phyloP scores from a whole-genome alignment of 2,329 filamentous ascomycete genomes.

The Grosmannia serpens region DNA sequence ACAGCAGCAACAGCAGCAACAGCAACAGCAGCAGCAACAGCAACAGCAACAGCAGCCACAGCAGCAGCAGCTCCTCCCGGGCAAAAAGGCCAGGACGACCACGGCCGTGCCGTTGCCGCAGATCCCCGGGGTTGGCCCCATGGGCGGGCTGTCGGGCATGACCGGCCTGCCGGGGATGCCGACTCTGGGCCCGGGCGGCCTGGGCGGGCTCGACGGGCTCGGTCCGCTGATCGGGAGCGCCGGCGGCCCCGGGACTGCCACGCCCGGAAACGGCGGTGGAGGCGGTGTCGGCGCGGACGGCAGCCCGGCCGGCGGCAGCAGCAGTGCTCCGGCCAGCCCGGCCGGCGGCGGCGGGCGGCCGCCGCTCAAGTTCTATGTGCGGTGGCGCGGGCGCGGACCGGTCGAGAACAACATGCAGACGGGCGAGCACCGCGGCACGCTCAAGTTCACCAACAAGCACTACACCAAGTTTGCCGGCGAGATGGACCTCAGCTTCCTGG shows the following conservation, averaged over 20 bases:
- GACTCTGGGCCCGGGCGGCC: conserved; percentile 1
- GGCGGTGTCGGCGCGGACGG: neutral
- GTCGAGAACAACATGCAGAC: conserved; percentile 14
- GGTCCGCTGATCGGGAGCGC: conserved; percentile 7
- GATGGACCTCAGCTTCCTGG: conserved; percentile 15
- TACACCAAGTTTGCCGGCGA: conserved; percentile 16
- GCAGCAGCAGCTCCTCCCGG: neutral
- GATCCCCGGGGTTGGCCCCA: neutral
- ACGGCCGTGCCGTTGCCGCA: neutral
- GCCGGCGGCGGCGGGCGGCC: neutral
- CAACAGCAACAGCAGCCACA: conserved; percentile 3
- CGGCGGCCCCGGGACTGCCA: neutral
- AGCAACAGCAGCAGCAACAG: neutral
- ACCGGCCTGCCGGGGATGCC: conserved; percentile 7
- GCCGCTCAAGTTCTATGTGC: conserved; percentile 15
- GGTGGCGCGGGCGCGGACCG: conserved; percentile 16
- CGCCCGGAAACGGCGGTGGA: neutral
- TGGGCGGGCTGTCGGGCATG: conserved; percentile 4
- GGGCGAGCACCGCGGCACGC: conserved; percentile 13
- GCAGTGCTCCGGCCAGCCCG: neutral
- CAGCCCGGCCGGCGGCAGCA: neutral
- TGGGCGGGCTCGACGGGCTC: conserved; percentile 8
- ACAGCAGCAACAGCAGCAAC: neutral
- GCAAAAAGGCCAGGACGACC: conserved; percentile 2
- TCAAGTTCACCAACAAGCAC: conserved; percentile 17